Evolutionary conservation across 2,329 filamentous ascomycete genomes (phyloP), one percentile per base, ranked within the genome.

Genomic region (Chrysosphaeria jannelii): DNA sequence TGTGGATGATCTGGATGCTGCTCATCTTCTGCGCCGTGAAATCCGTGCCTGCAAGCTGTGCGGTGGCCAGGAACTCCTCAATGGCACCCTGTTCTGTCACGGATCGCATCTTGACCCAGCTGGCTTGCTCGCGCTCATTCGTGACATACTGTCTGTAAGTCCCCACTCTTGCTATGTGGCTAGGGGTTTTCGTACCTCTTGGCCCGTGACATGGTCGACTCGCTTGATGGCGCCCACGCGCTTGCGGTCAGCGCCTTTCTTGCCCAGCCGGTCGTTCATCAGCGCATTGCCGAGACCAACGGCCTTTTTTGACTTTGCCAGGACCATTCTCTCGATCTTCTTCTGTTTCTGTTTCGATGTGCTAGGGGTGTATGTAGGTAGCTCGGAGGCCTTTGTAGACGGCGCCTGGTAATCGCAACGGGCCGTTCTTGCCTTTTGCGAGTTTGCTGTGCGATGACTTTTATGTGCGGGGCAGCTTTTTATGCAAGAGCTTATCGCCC

Each of bases 11-110:
- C 52, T 91, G 91, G 46, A 93, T 72, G 40, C 88, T 93, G 48
- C 81, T 93, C 62, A 89, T 72, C 57, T 93, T 93, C 52, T 93
- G 79, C 14, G 85, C 88, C 1, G 81, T 93, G 45, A 97, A 97
- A 42, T 97, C 85, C 33, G 85, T 97, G 33, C 78, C 81, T n/a
- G 85, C 85, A 35, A 97, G 53, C 48, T 93, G 79, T 31, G 85
- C 88, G 2, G 85, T 97, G 27, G 71, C 74, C 32, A 97, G 52
- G 44, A 97, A 97, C 45, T 97, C 85, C 44, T 97, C 85, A 30
- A 97, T 63, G 21, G 79, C 79, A 34, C 70, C 79, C 47, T 97
- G 85, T 51, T 97, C 76, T 5, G 85, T 97, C 35, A 97, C 74
- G 43, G 76, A 90, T 50, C 81, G 76, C 85, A 97, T 93, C 55